Percentiles rank a stretch among this genome's conserved stretches.
Evolutionary conservation across 2,329 filamentous ascomycete species (phyloP).

Genomic region (Cytospora piceae): DNA sequence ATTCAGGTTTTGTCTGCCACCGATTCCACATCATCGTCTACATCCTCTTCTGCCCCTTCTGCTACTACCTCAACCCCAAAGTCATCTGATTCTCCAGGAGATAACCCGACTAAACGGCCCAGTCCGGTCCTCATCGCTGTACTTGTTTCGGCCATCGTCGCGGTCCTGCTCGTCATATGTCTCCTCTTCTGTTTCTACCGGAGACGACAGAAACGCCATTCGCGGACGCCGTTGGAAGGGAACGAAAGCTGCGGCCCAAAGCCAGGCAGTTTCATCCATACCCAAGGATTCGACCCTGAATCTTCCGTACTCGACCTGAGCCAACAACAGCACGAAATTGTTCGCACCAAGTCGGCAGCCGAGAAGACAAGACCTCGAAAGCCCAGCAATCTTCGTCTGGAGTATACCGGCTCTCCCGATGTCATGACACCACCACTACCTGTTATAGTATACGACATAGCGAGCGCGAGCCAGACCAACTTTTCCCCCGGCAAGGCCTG

Average conservation of each 20-base stretch:
- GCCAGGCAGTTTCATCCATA: constrained; percentile 38
- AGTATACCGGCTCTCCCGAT: constrained; percentile 21
- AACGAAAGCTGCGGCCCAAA: constrained; percentile 40
- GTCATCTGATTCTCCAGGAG: not conserved
- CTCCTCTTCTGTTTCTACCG: constrained; percentile 38
- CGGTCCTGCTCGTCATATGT: constrained; percentile 41
- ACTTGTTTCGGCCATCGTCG: constrained; percentile 47
- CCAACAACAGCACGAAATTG: constrained; percentile 31
- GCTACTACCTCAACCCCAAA: constrained; percentile 33
- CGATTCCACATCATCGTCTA: constrained; percentile 35
- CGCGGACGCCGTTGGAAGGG: constrained; percentile 31
- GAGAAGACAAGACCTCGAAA: constrained; percentile 25
- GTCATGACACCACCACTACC: constrained; percentile 14
- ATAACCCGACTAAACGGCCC: constrained; percentile 25
- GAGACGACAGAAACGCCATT: constrained; percentile 33
- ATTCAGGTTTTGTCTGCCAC: constrained; percentile 41
- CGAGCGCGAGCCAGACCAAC: not conserved
- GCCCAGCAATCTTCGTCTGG: constrained; percentile 26
- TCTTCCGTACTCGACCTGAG: constrained; percentile 31
- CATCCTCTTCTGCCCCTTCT: constrained; percentile 30
- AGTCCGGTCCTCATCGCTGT: constrained; percentile 47
- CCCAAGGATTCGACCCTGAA: constrained; percentile 30
- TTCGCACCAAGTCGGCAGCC: not conserved
- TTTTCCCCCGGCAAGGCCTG: constrained; percentile 11
- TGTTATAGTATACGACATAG: constrained; percentile 17